These are phyloP conservation scores for Hypoxylon intermedium DNA, from an alignment of 495 filamentous ascomycete genomes.

Conservation along the genomic window DNA sequence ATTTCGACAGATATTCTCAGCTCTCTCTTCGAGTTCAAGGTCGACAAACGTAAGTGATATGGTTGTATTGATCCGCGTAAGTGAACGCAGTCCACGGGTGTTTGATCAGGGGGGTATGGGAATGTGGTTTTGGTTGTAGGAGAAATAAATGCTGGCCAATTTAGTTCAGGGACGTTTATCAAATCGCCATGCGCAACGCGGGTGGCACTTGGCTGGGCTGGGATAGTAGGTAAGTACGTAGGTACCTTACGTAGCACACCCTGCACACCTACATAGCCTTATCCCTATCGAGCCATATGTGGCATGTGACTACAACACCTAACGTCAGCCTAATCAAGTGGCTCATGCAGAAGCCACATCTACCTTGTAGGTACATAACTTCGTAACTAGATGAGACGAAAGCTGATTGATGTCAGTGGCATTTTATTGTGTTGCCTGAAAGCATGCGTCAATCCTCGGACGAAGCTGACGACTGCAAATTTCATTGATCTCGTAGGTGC, in stretches of 20 bases:
- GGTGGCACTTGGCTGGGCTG: conserved; percentile 31
- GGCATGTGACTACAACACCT: conserved; percentile 24
- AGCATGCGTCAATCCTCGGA: conserved; percentile 22
- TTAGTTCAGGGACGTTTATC: conserved; percentile 32
- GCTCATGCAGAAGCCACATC: conserved; percentile 15
- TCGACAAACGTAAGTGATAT: background rate
- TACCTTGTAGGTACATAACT: background rate
- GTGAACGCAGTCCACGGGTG: conserved; percentile 30
- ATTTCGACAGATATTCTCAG: conserved; percentile 5
- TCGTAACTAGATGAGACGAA: too few relatives aligned
- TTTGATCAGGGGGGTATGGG: conserved; percentile 11
- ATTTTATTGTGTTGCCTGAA: conserved; percentile 31
- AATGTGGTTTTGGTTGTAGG: conserved; percentile 9
- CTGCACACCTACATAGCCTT: conserved; percentile 2
- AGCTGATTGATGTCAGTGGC: background rate
- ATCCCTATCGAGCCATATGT: conserved; percentile 28
- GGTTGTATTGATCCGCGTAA: conserved; percentile 21
- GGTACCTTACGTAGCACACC: conserved; percentile 12
- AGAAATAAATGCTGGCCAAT: conserved; percentile 3
- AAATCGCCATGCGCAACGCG: conserved; percentile 33
- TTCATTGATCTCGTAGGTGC: conserved; percentile 7
- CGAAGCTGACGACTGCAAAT: conserved; percentile 22
- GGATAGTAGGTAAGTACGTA: background rate
- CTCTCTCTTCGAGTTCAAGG: conserved; percentile 5
- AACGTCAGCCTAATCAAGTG: conserved; percentile 17